Evolutionary conservation across 2,329 filamentous ascomycete species (phyloP), one percentile per base, ranked within the genome.

Genomic region (Neospermospora avenae): DNA sequence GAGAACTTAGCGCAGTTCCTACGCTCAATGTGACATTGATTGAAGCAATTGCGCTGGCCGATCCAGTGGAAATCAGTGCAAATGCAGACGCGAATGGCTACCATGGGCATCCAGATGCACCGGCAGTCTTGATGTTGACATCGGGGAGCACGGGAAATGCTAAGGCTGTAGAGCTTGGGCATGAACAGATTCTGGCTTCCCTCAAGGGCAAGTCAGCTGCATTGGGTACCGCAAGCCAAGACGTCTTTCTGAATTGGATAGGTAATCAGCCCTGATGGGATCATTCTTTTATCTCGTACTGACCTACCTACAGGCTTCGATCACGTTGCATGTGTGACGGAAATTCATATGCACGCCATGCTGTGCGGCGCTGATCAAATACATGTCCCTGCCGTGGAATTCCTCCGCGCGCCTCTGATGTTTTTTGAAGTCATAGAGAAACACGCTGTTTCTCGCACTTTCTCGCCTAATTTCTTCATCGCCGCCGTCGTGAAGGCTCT

Each of bases 331-430:
- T 77, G 71, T 59, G 69, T 85, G 3, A 72, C 74, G 1, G 79
- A 85, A 57, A 77, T 79, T n/a, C 82, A 85, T 64, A 67, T 85
- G 0, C 76, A 76, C 13, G 78, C 81, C 1, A 66, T 83, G 53
- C 71, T 62, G 35, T 62, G 74, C 2, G 74, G 74, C 8, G 69
- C 71, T 1, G 70, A 76, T 51, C 80, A 84, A 63, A 65, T 83
- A 14, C 80, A 82, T 56, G 73, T 81, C 3, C 69, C 66, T 1
- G 73, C 79, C 0, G 65, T 73, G 1, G 74, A 78, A 18, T 53
- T 83, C 1, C 61, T 80, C 0, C 61, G 71, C 44, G 68, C 68
- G 51, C 83, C 75, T 10, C 57, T 61, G 10, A 62, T 51, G 11
- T 83, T 77, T 70, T 72, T 75, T 54, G 69, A 70, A 57, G 73